Evolutionary conservation across 805 yeast species (phyloP).

Genomic region (Barnettozyma vustinii): DNA sequence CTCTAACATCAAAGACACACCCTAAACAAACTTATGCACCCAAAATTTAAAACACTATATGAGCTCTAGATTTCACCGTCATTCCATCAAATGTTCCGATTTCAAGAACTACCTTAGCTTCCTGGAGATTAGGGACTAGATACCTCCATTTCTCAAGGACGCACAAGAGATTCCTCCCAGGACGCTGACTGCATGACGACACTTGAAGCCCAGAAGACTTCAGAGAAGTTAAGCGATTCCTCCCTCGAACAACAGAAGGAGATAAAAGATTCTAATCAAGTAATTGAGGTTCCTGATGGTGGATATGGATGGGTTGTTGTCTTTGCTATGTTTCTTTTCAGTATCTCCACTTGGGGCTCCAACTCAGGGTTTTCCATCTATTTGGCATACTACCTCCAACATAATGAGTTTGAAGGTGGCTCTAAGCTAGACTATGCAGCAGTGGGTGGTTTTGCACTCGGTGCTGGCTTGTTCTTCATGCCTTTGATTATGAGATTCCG

Average conservation of each 20-base stretch:
- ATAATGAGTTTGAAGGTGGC: conserved; percentile 46
- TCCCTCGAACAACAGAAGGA: neutral
- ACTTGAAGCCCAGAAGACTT: neutral
- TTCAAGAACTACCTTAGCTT: no score
- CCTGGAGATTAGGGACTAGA: no score
- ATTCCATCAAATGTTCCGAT: no score
- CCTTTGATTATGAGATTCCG: conserved; percentile 46
- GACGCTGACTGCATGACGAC: neutral
- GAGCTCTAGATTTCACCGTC: no score
- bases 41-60: no score
- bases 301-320: conserved; percentile 26
- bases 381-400: conserved; percentile 47
- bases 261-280: no score
- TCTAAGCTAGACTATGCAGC: conserved; percentile 53
- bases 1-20: no score
- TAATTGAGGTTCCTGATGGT: conserved; percentile 24
- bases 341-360: conserved; percentile 25
- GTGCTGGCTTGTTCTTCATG: conserved; percentile 43
- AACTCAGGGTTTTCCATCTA: conserved; percentile 29
- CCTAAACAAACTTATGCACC: no score
- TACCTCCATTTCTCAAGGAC: neutral
- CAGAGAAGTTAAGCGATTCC: neutral
- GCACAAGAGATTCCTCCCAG: neutral
- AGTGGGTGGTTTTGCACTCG: conserved; percentile 60
- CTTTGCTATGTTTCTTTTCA: conserved; percentile 18